phyloP scores from a whole-genome alignment of 495 filamentous ascomycete species.

The Daldinia vernicosa region DNA sequence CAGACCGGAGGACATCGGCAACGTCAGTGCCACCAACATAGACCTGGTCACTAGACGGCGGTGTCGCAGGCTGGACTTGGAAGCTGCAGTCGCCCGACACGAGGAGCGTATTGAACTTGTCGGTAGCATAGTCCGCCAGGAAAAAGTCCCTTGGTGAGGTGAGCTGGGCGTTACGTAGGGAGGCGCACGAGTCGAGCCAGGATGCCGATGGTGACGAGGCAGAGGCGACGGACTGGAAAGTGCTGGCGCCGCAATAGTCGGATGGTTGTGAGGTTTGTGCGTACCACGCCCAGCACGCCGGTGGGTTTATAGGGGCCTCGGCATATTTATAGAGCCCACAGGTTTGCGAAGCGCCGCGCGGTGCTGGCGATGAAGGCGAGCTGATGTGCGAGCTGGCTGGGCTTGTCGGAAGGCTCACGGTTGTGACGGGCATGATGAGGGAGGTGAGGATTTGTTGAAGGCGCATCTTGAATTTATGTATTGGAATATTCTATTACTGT shows the following conservation, averaged over 20 bases:
- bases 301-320: slow-evolving; percentile 17
- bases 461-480: slow-evolving; percentile 28
- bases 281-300: slow-evolving; percentile 34
- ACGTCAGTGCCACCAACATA: slow-evolving; percentile 31
- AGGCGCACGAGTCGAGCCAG: slow-evolving; percentile 29
- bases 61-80: slow-evolving; percentile 32
- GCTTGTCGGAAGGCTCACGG: slow-evolving; percentile 23
- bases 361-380: neutral
- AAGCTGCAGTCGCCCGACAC: slow-evolving; percentile 17
- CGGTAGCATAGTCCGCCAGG: slow-evolving; percentile 27
- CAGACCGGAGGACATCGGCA: slow-evolving; percentile 18
- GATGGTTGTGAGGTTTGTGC: slow-evolving; percentile 10
- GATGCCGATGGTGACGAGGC: neutral
- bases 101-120: slow-evolving; percentile 34
- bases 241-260: slow-evolving; percentile 36
- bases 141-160: slow-evolving; percentile 26
- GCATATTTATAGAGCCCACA: slow-evolving; percentile 27
- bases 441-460: slow-evolving; percentile 23
- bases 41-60: slow-evolving; percentile 34
- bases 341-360: neutral
- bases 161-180: slow-evolving; percentile 14
- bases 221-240: slow-evolving; percentile 11
- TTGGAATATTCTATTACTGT: neutral
- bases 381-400: neutral
- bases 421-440: slow-evolving; percentile 17